A percentile compares a stretch with the other conserved stretches of the same genome.
phyloP scores from a whole-genome alignment of 139 green algal genomes.

The Marvania coccoides region DNA sequence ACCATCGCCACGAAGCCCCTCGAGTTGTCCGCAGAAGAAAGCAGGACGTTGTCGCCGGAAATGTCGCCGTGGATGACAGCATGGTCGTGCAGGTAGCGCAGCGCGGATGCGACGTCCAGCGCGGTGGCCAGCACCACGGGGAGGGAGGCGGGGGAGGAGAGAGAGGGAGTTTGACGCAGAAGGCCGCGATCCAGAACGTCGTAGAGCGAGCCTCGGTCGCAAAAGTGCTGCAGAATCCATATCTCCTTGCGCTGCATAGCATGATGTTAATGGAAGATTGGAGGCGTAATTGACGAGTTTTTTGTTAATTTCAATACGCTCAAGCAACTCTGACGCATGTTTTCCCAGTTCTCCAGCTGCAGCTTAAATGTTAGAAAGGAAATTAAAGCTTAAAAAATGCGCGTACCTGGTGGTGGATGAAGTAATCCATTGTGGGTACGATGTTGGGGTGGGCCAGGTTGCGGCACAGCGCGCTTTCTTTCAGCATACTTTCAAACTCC shows the following conservation, averaged over 20 bases:
- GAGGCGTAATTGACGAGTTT: no score
- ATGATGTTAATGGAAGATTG: no score
- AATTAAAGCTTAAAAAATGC: no score
- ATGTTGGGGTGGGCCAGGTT: constrained; percentile 29
- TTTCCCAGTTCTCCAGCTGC: no score
- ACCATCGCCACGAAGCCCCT: no score
- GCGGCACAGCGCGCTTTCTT: no score
- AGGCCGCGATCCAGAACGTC: neutral
- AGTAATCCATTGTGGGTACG: constrained; percentile 20
- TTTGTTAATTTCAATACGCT: no score
- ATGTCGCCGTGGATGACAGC: neutral
- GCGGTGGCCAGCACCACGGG: neutral
- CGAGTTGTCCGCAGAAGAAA: no score
- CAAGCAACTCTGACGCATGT: no score
- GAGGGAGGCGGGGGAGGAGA: neutral
- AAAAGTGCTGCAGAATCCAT: neutral
- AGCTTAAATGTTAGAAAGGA: no score
- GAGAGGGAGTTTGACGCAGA: neutral
- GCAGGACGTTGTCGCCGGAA: neutral
- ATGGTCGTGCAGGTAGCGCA: neutral
- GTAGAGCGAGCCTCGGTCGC: neutral
- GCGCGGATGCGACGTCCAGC: neutral
- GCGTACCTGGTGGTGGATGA: constrained; percentile 3
- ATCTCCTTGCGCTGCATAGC: neutral
- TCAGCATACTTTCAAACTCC: neutral